Evolutionary conservation across 768 basidiomycete genomes (phyloP).

Genomic region (Boletus sp.): DNA sequence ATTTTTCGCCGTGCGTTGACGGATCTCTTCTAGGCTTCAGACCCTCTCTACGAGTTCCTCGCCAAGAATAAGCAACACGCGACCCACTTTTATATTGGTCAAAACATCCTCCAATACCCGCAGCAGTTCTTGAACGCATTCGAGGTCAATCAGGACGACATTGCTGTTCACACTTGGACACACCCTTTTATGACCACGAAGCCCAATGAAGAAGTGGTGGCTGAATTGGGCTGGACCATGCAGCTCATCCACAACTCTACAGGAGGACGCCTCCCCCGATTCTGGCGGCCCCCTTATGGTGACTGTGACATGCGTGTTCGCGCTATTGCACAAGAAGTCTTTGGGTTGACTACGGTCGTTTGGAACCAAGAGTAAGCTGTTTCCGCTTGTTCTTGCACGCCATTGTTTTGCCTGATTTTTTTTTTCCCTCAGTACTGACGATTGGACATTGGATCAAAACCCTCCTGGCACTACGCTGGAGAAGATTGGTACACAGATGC

Average conservation of each 20-base stretch:
- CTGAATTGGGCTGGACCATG: conserved; percentile 75
- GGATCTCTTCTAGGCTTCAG: conserved; percentile 34
- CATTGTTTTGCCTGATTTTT: not conserved
- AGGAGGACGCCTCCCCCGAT: conserved; percentile 69
- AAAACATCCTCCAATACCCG: conserved; percentile 63
- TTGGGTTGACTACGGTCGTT: conserved; percentile 77
- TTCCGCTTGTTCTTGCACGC: not conserved
- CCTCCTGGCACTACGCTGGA: conserved; percentile 42
- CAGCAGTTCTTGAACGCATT: conserved; percentile 53
- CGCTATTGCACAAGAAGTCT: conserved; percentile 83
- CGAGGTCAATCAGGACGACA: conserved; percentile 34
- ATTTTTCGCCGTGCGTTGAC: conserved; percentile 2
- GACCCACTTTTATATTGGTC: conserved; percentile 90
- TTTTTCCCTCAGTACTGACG: conserved; percentile 50
- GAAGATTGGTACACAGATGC: conserved; percentile 47
- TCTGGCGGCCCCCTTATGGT: conserved; percentile 89
- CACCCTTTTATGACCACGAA: conserved; percentile 82
- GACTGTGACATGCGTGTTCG: conserved; percentile 81
- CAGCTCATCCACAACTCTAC: conserved; percentile 77
- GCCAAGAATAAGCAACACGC: conserved; percentile 58
- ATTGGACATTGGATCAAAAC: conserved; percentile 61
- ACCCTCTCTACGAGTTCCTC: conserved; percentile 62
- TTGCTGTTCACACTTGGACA: conserved; percentile 53
- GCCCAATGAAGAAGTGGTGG: conserved; percentile 64
- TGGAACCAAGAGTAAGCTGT: conserved; percentile 84